Percentiles rank a stretch among this genome's conserved stretches.
Evolutionary conservation across 139 green algal species (phyloP).

Genomic region (Zygnema cylindricum): DNA sequence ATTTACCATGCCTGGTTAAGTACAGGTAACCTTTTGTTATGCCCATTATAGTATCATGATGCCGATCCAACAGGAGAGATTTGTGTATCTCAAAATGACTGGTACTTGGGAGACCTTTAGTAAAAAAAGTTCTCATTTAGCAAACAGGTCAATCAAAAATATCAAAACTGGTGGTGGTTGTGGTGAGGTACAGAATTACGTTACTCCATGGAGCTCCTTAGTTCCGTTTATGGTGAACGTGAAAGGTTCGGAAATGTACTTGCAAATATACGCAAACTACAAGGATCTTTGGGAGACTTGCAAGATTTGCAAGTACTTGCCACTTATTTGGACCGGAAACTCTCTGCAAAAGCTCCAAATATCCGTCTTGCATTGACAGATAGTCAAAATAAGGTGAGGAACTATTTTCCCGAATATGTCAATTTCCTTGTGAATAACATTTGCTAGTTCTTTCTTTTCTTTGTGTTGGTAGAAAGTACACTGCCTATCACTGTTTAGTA

Average conservation of each 20-base stretch:
- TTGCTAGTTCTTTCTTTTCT: neutral
- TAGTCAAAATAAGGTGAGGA: neutral
- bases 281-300: constrained; percentile 29
- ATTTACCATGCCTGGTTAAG: neutral
- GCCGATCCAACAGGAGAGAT: no score
- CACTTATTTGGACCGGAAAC: neutral
- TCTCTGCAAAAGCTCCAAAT: neutral
- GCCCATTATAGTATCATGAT: neutral
- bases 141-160: neutral
- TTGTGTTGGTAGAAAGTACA: neutral
- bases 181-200: constrained; percentile 27
- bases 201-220: constrained; percentile 46
- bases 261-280: constrained; percentile 18
- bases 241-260: constrained; percentile 9
- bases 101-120: neutral
- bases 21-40: no score
- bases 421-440: neutral
- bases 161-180: neutral
- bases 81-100: neutral
- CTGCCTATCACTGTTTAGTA: no score
- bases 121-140: neutral
- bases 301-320: constrained; percentile 45
- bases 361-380: neutral
- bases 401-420: no score
- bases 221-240: constrained; percentile 1